Evolutionary conservation across 2,329 filamentous ascomycete species (phyloP), one percentile per base, ranked within the genome.

Genomic region (Fusarium oxysporum): DNA sequence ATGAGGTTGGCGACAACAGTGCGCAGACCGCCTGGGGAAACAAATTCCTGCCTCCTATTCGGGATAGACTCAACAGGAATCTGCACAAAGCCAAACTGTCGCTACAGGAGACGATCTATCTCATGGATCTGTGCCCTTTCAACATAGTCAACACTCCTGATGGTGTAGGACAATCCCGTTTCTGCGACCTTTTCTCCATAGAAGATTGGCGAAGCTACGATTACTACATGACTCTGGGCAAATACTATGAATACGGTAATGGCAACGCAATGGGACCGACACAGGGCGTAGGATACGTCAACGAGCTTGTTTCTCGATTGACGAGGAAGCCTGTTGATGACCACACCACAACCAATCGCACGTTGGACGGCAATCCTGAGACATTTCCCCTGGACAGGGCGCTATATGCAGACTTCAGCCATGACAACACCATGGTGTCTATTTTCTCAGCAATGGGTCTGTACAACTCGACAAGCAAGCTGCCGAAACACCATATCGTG

Each of bases 71-170:
- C 44, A 94, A 95, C 78, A 76, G 83, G 19, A 89, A 92, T 68
- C 85, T 98, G 1, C 87, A 87, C 0, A 92, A 92, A 5, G 91
- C 89, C 9, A 90, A 92, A 68, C 80, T 97, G 45, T 89, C 87
- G 6, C 78, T 85, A 17, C 78, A 83, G 2, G 91, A 96, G 38
- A 89, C 91, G 2, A 84, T 95, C 63, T 88, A 87, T 64, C 80
- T 98, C 38, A 97, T 98, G 94, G 94, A 97, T 76, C 85, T 97
- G 68, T 98, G 95, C 78, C 92, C 95, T 0, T 97, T 94, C 82
- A 88, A 92, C 74, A 96, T 93, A 0, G 90, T 97, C n/a, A 90
- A 92, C 13, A 85, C 89, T 10, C 78, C 82, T 0, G 82, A 86
- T 6, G 87, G 84, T 8, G 71, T 65, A 2, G 74, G 71, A 3